Evolutionary conservation across 2,329 filamentous ascomycete genomes (phyloP), one percentile per base, ranked within the genome.

Genomic region (Aciculosporium take): DNA sequence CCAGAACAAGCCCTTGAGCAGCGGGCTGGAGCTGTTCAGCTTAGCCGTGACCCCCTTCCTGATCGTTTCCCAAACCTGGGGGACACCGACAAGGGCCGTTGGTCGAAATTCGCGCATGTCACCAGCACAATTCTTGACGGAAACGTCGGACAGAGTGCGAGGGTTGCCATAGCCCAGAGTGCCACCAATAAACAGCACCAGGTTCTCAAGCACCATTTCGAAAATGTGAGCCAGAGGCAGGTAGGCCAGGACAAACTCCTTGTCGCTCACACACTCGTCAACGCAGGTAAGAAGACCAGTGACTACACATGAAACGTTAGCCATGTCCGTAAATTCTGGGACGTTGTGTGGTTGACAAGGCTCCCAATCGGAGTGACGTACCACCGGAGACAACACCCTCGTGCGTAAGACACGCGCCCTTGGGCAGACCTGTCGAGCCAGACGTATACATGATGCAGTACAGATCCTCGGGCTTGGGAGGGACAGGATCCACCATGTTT

Each of bases 31-130:
- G 44, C 72, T 67, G 56, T 84, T 81, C 45, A 96, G 79, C 62
- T 87, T 86, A 53, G 68, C 65, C 48, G 89, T 68, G 53, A 98
- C 84, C 41, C 91, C 91, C 70, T 98, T 98, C 69, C 87, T 89
- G 54, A 98, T 82, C 1, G 85, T 88, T 65, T 98, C 91, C 88
- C 89, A 98, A 25, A 98, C 82, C 44, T 93, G 88, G 2, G 91
- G 91, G 3, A 98, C 91, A 59, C 91, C 91, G 30, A 95, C 83
- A 58, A 98, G 74, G 56, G 95, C 74, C 2, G 87, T 93, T 1
- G 91, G 91, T 52, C 74, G 75, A 58, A 96, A 82, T 56, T 95
- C 88, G 46, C 84, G 82, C 64, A 98, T 94, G 53, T 98, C 91
- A 51, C 91, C 89, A 51, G 80, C 77, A 67, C 84, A 95, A 62